Evolutionary conservation across 2,329 filamentous ascomycete genomes (phyloP).

Genomic region (Zymoseptoria tritici): DNA sequence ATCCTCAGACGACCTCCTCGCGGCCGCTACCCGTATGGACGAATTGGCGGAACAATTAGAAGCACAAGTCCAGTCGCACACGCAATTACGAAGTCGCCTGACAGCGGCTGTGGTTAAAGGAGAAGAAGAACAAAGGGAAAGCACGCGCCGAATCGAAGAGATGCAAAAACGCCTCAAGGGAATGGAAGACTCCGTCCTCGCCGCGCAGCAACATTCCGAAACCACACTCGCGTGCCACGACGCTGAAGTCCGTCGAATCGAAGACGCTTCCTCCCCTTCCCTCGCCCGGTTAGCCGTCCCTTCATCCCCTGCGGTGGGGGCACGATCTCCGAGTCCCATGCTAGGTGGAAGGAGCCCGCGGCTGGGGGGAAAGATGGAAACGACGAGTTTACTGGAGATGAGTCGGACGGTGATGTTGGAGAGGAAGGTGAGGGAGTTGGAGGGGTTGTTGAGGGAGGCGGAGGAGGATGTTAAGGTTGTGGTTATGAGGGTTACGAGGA

Average conservation of each 20-base stretch:
- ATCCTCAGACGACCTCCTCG: slow-evolving; percentile 54
- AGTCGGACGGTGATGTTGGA: slow-evolving; percentile 69
- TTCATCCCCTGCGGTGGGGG: slow-evolving; percentile 44
- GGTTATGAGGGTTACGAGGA: slow-evolving; percentile 70
- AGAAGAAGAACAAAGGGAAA: slow-evolving; percentile 73
- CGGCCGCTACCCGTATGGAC: slow-evolving; percentile 70
- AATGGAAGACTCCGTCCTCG: slow-evolving; percentile 76
- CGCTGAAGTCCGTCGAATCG: slow-evolving; percentile 68
- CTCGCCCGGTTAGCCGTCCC: slow-evolving; percentile 58
- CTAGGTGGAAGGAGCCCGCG: slow-evolving; percentile 44
- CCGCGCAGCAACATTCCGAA: slow-evolving; percentile 79
- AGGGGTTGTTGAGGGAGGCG: slow-evolving; percentile 67
- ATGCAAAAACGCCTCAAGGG: slow-evolving; percentile 73
- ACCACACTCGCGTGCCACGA: slow-evolving; percentile 77
- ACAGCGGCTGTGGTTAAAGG: slow-evolving; percentile 73
- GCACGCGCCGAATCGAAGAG: slow-evolving; percentile 71
- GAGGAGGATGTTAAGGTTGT: slow-evolving; percentile 80
- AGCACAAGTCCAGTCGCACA: slow-evolving; percentile 71
- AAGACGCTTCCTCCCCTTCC: slow-evolving; percentile 69
- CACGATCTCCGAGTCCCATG: slow-evolving; percentile 45
- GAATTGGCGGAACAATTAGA: slow-evolving; percentile 71
- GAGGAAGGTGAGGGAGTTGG: slow-evolving; percentile 72
- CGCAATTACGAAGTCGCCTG: slow-evolving; percentile 66
- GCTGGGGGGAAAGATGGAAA: slow-evolving; percentile 52
- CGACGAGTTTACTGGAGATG: slow-evolving; percentile 52